Evolutionary conservation across 148 eudicot genomes (phyloP), one percentile per base, ranked within the genome.

Genomic region (Rhododendron ovatum): DNA sequence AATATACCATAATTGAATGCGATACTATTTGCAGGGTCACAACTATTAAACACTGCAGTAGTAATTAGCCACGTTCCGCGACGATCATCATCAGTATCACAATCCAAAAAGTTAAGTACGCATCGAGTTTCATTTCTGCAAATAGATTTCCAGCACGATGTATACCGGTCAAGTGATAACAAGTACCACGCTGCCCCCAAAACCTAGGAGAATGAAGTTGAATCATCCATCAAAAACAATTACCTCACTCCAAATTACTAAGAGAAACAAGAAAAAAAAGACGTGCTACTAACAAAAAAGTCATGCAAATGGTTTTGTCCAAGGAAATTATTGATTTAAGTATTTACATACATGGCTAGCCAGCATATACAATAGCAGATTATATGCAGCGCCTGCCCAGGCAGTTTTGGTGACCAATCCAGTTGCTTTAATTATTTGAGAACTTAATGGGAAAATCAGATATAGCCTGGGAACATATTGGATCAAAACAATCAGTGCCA

Each of bases 311-410:
- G 20, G 39, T 30, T 71, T 30, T 30, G 76, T 30, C 7, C 39
- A 11, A 1, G 20, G 39, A 71, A 71, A 33, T 14, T 71, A 71
- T 4, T 30, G 76, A 55, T 39, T n/a, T 7, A 9, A 84, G 53
- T 87, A 88, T 24, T 61, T 83, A 89, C 98, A 69, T 95, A 98
- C 99, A 91, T 98, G 99, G 86, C 99, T 98, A 84, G 99, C 98
- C 85, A 97, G 86, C 93, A 97, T 95, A 85, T 95, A 97, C 85
- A 97, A 81, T 35, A 95, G 87, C 78, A 98, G 91, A 91, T 97
- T 97, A 90, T 95, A 98, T 83, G 95, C 98, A 39, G 98, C 98
- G 84, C 99, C 99, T 5, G 99, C 99, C 99, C 99, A 95, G 45
- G 98, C 98, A 83, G 98, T 98, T 90, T 95, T 98, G 78, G 99